Percentiles rank a stretch among this genome's conserved stretches.
Conservation (phyloP, 2,329 filamentous ascomycete species). For the Fusarium piperis region DNA sequence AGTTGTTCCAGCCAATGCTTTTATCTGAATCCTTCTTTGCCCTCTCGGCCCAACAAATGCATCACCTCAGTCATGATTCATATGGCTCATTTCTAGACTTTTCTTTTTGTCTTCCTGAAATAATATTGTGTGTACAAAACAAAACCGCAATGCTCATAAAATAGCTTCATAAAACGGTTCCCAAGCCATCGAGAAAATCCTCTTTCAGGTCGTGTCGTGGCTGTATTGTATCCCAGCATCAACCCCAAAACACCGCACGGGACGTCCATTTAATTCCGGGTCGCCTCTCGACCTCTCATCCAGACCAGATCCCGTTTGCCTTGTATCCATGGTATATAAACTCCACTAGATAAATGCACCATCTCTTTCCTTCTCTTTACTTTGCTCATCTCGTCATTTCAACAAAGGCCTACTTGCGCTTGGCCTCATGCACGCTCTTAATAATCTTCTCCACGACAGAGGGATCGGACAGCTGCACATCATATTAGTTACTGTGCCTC, state of each 20-base stretch:
- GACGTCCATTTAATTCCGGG: constrained; percentile 19
- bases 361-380: not conserved
- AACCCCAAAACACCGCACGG: constrained; percentile 42
- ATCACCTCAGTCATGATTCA: not conserved
- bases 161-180: constrained; percentile 27
- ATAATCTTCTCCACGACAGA: constrained; percentile 92
- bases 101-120: constrained; percentile 25
- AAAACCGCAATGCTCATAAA: constrained; percentile 38
- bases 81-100: constrained; percentile 19
- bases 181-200: constrained; percentile 25
- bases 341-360: constrained; percentile 34
- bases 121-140: constrained; percentile 7
- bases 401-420: constrained; percentile 56
- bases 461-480: constrained; percentile 82
- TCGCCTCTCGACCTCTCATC: constrained; percentile 18
- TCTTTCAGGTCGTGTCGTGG: constrained; percentile 35
- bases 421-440: constrained; percentile 73
- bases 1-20: not conserved
- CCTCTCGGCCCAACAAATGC: not conserved
- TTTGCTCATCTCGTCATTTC: not conserved
- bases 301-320: constrained; percentile 31
- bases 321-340: constrained; percentile 43
- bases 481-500: constrained; percentile 24
- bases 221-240: constrained; percentile 32
- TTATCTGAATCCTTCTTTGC: not conserved